Conservation (phyloP, 129 eudicot genomes). For the Saposhnikovia divaricata region DNA sequence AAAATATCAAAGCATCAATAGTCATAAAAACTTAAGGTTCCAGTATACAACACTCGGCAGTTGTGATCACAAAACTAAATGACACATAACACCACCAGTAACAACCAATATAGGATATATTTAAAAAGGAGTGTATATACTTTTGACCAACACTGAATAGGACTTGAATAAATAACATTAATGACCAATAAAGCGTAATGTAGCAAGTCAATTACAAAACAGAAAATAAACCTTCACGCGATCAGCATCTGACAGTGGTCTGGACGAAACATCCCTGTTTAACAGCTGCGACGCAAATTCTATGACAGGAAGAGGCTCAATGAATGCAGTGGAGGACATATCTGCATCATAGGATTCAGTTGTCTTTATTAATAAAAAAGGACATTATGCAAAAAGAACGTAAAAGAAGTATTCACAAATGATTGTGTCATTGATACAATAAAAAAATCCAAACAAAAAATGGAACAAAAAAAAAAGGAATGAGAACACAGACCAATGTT, state of each 20-base stretch:
- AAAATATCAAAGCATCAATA: neutral
- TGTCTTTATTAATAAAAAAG: neutral
- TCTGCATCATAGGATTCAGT: constrained; percentile 32
- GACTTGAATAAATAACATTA: neutral
- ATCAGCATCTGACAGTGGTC: constrained; percentile 91
- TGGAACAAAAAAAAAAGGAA: neutral
- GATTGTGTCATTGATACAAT: neutral
- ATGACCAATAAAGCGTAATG: too few relatives aligned
- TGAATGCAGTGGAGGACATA: constrained; percentile 98
- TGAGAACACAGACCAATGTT: constrained; percentile 60
- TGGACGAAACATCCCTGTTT: constrained; percentile 64
- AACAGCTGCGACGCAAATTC: constrained; percentile 80
- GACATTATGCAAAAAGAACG: neutral
- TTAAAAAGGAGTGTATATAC: neutral
- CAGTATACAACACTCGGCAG: neutral
- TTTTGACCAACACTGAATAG: neutral
- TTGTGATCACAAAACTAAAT: neutral
- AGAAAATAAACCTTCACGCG: constrained; percentile 58
- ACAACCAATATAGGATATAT: neutral
- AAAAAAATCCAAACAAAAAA: neutral
- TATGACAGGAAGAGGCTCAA: constrained; percentile 88
- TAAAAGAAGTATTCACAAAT: neutral
- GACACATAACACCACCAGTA: neutral
- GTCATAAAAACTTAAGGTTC: neutral
- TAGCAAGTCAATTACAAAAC: neutral